These are phyloP conservation scores for Komagataea norvegica DNA, from an alignment of 1,139 yeast species.

Conservation along the genomic window DNA sequence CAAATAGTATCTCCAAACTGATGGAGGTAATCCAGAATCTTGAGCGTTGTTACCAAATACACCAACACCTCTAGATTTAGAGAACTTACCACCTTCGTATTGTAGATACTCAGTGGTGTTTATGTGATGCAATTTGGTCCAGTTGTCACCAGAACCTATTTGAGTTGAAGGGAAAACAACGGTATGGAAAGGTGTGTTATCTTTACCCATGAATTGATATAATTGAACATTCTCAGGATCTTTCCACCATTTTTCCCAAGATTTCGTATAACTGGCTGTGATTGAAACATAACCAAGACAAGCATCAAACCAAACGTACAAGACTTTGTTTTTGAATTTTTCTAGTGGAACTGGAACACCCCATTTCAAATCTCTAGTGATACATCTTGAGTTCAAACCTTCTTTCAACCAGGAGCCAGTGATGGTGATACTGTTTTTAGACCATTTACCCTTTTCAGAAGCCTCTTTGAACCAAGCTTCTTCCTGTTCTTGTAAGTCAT, in stretches of 20 bases:
- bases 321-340: conserved; percentile 77
- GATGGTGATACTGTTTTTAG: conserved; percentile 81
- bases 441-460: conserved; percentile 77
- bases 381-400: conserved; percentile 91
- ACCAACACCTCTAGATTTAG: conserved; percentile 94
- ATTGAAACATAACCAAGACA: conserved; percentile 94
- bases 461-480: conserved; percentile 69
- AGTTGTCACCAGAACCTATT: conserved; percentile 79
- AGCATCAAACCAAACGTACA: conserved; percentile 99
- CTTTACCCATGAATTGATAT: conserved; percentile 99
- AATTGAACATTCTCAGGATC: conserved; percentile 78
- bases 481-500: conserved; percentile 74
- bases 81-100: conserved; percentile 96
- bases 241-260: conserved; percentile 90
- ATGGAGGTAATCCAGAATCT: conserved; percentile 83
- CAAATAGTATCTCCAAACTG: conserved; percentile 97
- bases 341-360: conserved; percentile 96
- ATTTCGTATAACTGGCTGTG: conserved; percentile 86
- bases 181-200: conserved; percentile 97
- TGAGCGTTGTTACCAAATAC: conserved; percentile 97
- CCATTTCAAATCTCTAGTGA: conserved; percentile 96
- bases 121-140: conserved; percentile 90
- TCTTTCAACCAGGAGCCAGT: conserved; percentile 91
- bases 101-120: conserved; percentile 95
- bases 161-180: conserved; percentile 94